phyloP scores from a whole-genome alignment of 2,329 filamentous ascomycete species.

The Podosphaera aphanis region DNA sequence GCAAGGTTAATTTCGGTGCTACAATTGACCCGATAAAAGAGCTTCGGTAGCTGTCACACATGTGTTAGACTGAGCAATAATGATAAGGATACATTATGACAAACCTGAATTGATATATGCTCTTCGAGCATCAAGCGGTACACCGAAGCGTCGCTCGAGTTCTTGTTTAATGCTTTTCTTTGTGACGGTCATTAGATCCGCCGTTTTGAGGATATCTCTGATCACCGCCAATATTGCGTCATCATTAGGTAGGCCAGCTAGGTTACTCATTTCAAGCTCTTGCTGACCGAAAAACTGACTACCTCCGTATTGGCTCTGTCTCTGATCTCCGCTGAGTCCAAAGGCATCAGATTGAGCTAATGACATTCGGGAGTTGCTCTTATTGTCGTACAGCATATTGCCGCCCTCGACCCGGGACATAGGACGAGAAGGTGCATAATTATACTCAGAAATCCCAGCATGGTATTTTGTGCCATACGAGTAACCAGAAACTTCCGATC shows the following conservation, averaged over 20 bases:
- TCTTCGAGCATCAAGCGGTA: constrained; percentile 66
- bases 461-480: constrained; percentile 74
- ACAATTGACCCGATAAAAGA: constrained; percentile 54
- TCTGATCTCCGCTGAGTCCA: constrained; percentile 23
- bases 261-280: constrained; percentile 51
- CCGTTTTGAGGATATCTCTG: constrained; percentile 70
- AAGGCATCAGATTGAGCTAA: constrained; percentile 47
- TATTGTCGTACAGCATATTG: constrained; percentile 12
- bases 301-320: constrained; percentile 15
- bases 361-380: constrained; percentile 45
- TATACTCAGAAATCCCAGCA: constrained; percentile 42
- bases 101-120: constrained; percentile 84
- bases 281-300: constrained; percentile 32
- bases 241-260: constrained; percentile 56
- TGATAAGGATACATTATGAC: constrained; percentile 17
- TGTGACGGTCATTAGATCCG: constrained; percentile 90
- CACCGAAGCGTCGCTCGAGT: constrained; percentile 71
- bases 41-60: constrained; percentile 44
- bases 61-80: constrained; percentile 12
- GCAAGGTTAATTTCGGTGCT: constrained; percentile 7
- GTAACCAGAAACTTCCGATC: constrained; percentile 76
- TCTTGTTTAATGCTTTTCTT: constrained; percentile 97
- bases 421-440: constrained; percentile 29
- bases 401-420: constrained; percentile 18
- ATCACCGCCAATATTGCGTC: constrained; percentile 86